Conservation (phyloP, 2,329 filamentous ascomycete genomes). For the Fonsecaea nubica region DNA sequence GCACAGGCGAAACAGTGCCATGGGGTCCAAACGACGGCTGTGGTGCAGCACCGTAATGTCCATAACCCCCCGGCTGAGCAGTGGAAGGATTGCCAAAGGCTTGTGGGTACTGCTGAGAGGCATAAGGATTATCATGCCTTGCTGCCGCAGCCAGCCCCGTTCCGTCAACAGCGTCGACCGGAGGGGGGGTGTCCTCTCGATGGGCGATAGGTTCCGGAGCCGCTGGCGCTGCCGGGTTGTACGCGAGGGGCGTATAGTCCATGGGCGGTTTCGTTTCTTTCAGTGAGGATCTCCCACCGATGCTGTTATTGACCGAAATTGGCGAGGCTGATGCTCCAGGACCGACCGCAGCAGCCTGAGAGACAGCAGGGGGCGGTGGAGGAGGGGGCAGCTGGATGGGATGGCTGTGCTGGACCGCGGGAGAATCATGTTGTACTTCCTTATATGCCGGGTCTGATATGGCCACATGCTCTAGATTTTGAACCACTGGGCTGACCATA, state of each 20-base stretch:
- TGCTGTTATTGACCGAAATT: conserved; percentile 19
- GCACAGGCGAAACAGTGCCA: conserved; percentile 24
- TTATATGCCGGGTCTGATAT: conserved; percentile 61
- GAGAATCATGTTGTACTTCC: conserved; percentile 47
- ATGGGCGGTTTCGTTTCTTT: conserved; percentile 16
- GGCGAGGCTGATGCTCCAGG: conserved; percentile 31
- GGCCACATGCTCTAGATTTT: conserved; percentile 67
- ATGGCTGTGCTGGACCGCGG: conserved; percentile 38
- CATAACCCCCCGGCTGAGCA: conserved; percentile 26
- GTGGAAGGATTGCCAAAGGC: conserved; percentile 39
- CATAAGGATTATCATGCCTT: conserved; percentile 48
- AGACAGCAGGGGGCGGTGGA: conserved; percentile 31
- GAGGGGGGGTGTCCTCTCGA: conserved; percentile 71
- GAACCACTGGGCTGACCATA: conserved; percentile 64
- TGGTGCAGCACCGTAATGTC: conserved; percentile 31
- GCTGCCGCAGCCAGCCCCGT: conserved; percentile 54
- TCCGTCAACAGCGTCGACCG: conserved; percentile 59
- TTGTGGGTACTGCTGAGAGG: conserved; percentile 35
- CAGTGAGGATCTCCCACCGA: conserved; percentile 20
- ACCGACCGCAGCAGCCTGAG: conserved; percentile 7
- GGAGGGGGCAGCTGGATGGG: conserved; percentile 41
- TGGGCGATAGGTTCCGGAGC: conserved; percentile 69
- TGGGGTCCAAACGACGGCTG: conserved; percentile 26
- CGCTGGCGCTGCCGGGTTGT: conserved; percentile 70
- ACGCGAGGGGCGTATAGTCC: conserved; percentile 61